phyloP scores from a whole-genome alignment of 345 rosid species.

The Garcia nutans region DNA sequence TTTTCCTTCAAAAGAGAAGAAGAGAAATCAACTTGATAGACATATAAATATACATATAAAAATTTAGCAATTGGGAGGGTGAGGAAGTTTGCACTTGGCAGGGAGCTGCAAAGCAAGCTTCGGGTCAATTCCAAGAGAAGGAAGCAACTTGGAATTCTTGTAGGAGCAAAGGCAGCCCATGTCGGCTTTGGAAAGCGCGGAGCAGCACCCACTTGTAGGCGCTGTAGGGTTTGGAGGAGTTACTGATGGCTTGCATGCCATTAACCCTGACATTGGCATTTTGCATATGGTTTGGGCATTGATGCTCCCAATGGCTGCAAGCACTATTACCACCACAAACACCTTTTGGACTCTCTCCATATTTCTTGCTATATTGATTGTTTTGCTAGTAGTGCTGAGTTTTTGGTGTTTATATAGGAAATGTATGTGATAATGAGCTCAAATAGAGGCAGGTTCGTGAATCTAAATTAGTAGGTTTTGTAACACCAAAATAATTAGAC shows the following conservation, averaged over 20 bases:
- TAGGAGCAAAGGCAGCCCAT: slow-evolving; percentile 48
- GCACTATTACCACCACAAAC: background rate
- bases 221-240: slow-evolving; percentile 41
- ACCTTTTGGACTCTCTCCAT: slow-evolving; percentile 24
- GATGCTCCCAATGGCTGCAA: slow-evolving; percentile 15
- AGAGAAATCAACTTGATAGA: too few species aligned
- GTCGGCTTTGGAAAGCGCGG: slow-evolving; percentile 40
- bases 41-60: too few species aligned
- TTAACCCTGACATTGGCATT: slow-evolving; percentile 24
- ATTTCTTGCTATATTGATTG: too few species aligned
- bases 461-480: background rate
- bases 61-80: slow-evolving; percentile 32
- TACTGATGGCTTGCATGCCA: slow-evolving; percentile 46
- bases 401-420: background rate
- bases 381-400: background rate
- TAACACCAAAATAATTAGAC: too few species aligned
- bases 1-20: too few species aligned
- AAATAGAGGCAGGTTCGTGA: background rate
- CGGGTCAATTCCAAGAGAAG: slow-evolving; percentile 52
- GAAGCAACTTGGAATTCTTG: slow-evolving; percentile 46
- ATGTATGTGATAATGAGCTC: background rate
- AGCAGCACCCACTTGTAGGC: slow-evolving; percentile 42
- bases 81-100: slow-evolving; percentile 42
- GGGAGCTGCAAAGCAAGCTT: slow-evolving; percentile 55
- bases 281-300: slow-evolving; percentile 46